Conservation (phyloP, 1,284 basidiomycete species). For the Moniliella sp. region DNA sequence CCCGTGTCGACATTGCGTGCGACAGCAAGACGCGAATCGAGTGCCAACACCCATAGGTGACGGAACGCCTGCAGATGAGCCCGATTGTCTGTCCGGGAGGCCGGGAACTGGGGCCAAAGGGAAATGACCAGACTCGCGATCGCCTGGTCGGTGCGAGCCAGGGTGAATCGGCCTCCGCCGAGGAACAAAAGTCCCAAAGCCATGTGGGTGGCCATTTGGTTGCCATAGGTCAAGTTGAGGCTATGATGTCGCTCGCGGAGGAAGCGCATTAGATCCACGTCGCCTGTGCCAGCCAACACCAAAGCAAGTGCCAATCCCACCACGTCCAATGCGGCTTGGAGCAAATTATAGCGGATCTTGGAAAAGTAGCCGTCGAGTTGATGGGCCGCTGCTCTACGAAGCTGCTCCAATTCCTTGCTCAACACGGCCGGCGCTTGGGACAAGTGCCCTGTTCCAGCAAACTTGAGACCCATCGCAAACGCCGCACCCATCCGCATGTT, state of each 20-base stretch:
- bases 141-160: slow-evolving; percentile 72
- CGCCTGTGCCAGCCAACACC: slow-evolving; percentile 89
- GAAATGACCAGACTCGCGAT: slow-evolving; percentile 71
- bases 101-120: slow-evolving; percentile 66
- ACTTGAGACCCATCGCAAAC: slow-evolving; percentile 75
- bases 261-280: slow-evolving; percentile 68
- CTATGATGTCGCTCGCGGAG: slow-evolving; percentile 76
- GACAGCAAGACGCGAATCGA: slow-evolving; percentile 73
- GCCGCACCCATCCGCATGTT: slow-evolving; percentile 50
- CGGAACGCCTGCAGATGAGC: slow-evolving; percentile 76
- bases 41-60: slow-evolving; percentile 83
- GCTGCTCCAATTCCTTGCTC: no score
- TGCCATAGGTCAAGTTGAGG: slow-evolving; percentile 53
- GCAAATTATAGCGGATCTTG: slow-evolving; percentile 44
- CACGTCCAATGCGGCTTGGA: slow-evolving; percentile 68
- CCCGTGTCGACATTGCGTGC: slow-evolving; percentile 40
- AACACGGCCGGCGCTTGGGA: slow-evolving; percentile 40
- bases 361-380: slow-evolving; percentile 28
- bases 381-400: slow-evolving; percentile 59
- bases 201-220: slow-evolving; percentile 73
- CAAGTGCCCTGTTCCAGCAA: slow-evolving; percentile 45
- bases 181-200: slow-evolving; percentile 79
- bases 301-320: slow-evolving; percentile 65
- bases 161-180: slow-evolving; percentile 71
- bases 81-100: slow-evolving; percentile 61